Base-by-base conservation (phyloP, 164 flowering plant species). In the Magnolia sinica region DNA sequence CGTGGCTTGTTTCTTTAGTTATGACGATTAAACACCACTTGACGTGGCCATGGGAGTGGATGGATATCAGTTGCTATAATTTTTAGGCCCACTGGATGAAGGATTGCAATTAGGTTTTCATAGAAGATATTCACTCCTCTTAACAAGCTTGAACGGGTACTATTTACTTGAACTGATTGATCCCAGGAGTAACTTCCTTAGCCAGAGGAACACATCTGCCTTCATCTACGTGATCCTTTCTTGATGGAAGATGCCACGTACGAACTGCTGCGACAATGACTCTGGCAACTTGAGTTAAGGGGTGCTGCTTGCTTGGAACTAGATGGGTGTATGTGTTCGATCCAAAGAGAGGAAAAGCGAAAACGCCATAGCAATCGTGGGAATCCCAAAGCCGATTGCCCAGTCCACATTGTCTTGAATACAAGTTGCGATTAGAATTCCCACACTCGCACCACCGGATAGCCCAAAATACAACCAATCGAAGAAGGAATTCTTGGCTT, bases 381-480 rank as follows among this genome's bases (percentile, higher is more conserved):
- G 76, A 14, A 74, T 63, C 27, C 76, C 76, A 19, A 64, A 74
- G 27, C 76, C 70, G 8, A 74, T 16, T 1, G 19, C 70, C 70
- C 76, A 74, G 14, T 70, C 69, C 67, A 74, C 19, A 22, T 64
- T 74, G 18, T 74, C 76, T 20, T 74, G 76, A 31, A 74, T 20
- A 50, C 31, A 64, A 50, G n/a, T 64, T 19, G 64, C 68, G 1
- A 8, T 29, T 1, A 45, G 20, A 16, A 74, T 20, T 22, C 63
- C 71, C 37, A 61, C 45, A 1, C 9, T 7, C 3, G 71, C 19
- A 16, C 76, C 76, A 4, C 20, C 37, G 29, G 69, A 74, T 31
- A 68, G 10, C 20, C 67, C 80, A 73, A 74, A 73, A 63, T 69
- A 24, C 79, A 76, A 77, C 79, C 79, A 77, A 61, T 77, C 73